Percentiles rank a stretch among this genome's conserved stretches.
phyloP scores from a whole-genome alignment of 2,329 filamentous ascomycete species.

The Epichloe glyceriae region DNA sequence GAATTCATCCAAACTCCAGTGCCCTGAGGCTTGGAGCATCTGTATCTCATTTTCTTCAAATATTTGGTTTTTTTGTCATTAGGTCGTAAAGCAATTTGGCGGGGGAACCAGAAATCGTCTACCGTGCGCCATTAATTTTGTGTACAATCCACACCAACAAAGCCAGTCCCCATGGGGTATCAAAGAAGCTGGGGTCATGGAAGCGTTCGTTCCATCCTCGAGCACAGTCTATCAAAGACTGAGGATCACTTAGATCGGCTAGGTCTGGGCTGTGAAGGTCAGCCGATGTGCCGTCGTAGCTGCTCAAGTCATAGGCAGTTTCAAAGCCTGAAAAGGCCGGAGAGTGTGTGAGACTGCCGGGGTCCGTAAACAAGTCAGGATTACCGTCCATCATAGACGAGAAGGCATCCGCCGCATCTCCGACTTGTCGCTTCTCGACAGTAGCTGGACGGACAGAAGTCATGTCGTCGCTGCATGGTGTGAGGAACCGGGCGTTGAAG shows the following conservation, averaged over 20 bases:
- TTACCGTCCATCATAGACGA: constrained; percentile 10
- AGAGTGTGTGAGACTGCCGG: constrained; percentile 18
- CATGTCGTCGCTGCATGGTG: constrained; percentile 41
- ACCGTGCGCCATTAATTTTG: constrained; percentile 4
- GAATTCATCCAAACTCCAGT: not conserved
- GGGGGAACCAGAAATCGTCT: not conserved
- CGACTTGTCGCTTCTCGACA: constrained; percentile 13
- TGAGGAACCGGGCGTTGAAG: constrained; percentile 31
- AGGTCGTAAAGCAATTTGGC: constrained; percentile 15
- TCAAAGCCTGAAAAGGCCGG: constrained; percentile 28
- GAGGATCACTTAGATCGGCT: constrained; percentile 13
- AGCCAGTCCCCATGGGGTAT: constrained; percentile 12
- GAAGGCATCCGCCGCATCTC: constrained; percentile 4
- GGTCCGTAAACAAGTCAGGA: constrained; percentile 17
- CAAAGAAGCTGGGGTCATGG: constrained; percentile 18
- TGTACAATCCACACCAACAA: constrained; percentile 1
- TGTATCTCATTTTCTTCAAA: not conserved
- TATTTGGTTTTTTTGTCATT: constrained; percentile 12
- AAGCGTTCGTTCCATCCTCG: constrained; percentile 20
- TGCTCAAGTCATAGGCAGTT: constrained; percentile 25
- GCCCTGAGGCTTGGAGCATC: not conserved
- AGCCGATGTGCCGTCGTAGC: constrained; percentile 19
- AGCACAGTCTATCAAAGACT: constrained; percentile 15
- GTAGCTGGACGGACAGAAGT: constrained; percentile 16
- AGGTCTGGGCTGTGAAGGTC: constrained; percentile 16